Evolutionary conservation across 164 flowering plant genomes (phyloP), one percentile per base, ranked within the genome.

Genomic region (Pachysandra terminalis): DNA sequence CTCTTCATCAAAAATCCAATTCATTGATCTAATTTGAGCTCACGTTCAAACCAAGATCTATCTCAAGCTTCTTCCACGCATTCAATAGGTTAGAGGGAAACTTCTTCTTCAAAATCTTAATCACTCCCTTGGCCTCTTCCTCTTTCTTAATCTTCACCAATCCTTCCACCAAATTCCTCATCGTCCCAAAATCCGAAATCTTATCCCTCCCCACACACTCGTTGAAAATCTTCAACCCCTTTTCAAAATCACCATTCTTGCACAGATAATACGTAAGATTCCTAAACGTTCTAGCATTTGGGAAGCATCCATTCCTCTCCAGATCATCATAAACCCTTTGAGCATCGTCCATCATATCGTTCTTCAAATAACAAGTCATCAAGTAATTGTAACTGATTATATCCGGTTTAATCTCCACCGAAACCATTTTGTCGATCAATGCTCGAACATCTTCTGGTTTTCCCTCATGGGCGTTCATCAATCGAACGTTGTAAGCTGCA

Each of bases 281-380:
- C 77, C 92, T 80, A 77, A 81, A 93, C 19, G 93, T 90, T 0
- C 87, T 82, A 5, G 90, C 87, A 84, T 90, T 89, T 17, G 90
- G 87, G 8, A 70, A 56, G 59, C 86, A 84, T 19, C 84, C 84
- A 61, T 83, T 78, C 9, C 21, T 75, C 72, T 73, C 75, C 72
- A 93, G 61, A 19, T 66, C 82, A 49, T 81, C 72, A 61, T 83
- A 90, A 10, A 87, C 91, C 80, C 80, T 79, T 82, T 72, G 69
- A 0, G 95, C 98, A 19, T 90, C 95, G 28, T 85, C 85, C 73
- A 88, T 68, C 83, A 82, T 79, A 66, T 81, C 90, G 63, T 72
- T 72, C 75, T 67, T 80, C 56, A 81, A 86, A 71, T 87, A 87
- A 70, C 81, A 77, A 60, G 81, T 87, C 73, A 87, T 73, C 65